Conservation (phyloP, 345 rosid genomes). For the Hibiscus syriacus region DNA sequence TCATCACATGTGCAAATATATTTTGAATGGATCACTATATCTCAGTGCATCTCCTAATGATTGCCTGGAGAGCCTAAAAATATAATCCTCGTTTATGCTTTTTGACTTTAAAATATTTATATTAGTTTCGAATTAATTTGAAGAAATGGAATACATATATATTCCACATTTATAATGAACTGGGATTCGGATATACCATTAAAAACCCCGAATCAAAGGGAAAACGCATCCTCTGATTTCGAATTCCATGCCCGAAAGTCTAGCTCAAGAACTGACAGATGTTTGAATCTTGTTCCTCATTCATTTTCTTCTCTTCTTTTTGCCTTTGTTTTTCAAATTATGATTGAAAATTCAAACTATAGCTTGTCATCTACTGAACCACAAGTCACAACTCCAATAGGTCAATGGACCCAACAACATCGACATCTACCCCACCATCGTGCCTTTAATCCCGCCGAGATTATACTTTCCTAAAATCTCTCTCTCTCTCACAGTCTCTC, state of each 20-base stretch:
- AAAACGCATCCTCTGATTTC: conserved; percentile 5
- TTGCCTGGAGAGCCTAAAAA: not conserved
- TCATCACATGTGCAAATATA: not conserved
- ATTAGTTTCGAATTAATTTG: too few species aligned
- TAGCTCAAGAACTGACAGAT: not conserved
- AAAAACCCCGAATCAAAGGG: conserved; percentile 4
- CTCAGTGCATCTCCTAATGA: not conserved
- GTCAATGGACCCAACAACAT: conserved; percentile 10
- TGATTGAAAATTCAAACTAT: not conserved
- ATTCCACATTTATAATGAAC: not conserved
- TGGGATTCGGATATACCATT: not conserved
- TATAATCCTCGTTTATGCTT: not conserved
- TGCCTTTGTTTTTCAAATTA: too few species aligned
- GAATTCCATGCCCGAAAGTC: not conserved
- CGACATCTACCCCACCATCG: conserved; percentile 20
- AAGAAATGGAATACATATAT: not conserved
- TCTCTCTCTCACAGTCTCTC: too few species aligned
- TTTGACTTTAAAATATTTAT: too few species aligned
- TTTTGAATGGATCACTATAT: not conserved
- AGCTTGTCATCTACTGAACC: not conserved
- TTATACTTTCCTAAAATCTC: not conserved
- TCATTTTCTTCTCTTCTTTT: not conserved
- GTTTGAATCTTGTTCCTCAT: conserved; percentile 16
- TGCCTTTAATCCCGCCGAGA: conserved; percentile 54
- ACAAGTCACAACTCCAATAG: conserved; percentile 26